Percentiles rank a stretch among this genome's conserved stretches.
Conservation (phyloP, 1,284 basidiomycete species). For the Porogramme epimiltina region DNA sequence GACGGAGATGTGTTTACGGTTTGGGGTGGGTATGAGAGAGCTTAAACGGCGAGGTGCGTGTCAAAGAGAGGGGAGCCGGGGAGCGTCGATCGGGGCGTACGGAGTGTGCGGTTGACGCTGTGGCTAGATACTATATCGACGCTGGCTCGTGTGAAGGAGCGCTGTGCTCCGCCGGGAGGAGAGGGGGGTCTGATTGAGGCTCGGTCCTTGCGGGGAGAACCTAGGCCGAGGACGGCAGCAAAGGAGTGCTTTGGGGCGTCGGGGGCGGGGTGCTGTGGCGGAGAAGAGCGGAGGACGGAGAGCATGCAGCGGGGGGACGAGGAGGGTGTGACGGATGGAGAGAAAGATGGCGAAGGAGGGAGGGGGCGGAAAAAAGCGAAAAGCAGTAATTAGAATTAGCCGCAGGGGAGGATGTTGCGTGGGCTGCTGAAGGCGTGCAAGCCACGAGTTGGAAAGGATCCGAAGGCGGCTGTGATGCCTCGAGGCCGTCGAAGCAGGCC, state of each 20-base stretch:
- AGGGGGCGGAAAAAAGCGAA: conserved; percentile 24
- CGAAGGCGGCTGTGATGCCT: conserved; percentile 29
- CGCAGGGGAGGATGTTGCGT: conserved; percentile 32
- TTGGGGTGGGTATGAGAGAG: conserved; percentile 16
- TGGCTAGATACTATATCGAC: conserved; percentile 28
- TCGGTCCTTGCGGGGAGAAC: conserved; percentile 29
- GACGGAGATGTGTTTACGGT: conserved; percentile 32
- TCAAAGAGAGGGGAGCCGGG: conserved; percentile 40
- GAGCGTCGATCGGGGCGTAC: conserved; percentile 30
- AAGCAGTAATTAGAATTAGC: conserved; percentile 27
- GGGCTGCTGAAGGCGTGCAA: conserved; percentile 33
- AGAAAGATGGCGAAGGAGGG: conserved; percentile 19
- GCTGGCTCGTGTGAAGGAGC: conserved; percentile 27
- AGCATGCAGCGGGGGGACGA: conserved; percentile 36
- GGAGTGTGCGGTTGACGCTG: conserved; percentile 26
- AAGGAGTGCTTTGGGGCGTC: conserved; percentile 36
- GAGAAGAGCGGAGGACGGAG: conserved; percentile 35
- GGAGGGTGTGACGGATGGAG: conserved; percentile 18
- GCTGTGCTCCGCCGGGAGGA: conserved; percentile 18
- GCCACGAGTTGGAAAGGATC: conserved; percentile 37
- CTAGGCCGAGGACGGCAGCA: conserved; percentile 43
- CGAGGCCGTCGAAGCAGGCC: conserved; percentile 25
- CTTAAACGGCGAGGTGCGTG: conserved; percentile 20
- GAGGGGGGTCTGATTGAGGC: conserved; percentile 21
- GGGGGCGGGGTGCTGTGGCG: conserved; percentile 38